Base-by-base conservation (phyloP, 2,329 filamentous ascomycete genomes). In the Nemania serpens region DNA sequence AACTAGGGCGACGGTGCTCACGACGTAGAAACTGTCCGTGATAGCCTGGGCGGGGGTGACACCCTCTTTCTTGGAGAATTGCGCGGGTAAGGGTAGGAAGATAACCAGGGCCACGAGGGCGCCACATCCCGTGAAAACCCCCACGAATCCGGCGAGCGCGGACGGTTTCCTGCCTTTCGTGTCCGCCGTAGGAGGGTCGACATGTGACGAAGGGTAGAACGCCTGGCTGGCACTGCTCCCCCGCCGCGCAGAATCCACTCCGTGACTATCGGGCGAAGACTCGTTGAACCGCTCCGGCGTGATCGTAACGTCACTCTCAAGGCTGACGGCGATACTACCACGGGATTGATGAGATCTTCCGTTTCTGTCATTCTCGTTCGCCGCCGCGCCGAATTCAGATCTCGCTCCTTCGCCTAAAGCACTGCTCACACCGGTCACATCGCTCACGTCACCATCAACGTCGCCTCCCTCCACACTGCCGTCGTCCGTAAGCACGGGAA, bases 61-160 rank as follows among this genome's bases (percentile, higher is more conserved):
- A n/a, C 89, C 91, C 42, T 87, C 81, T 29, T 88, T 81, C 70
- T 89, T 85, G 25, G 82, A 82, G 71, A 98, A 96, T 36, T 84
- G 84, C 2, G 92, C 89, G 0, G 95, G 95, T 17, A 99, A 83
- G 5, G 94, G 95, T 13, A 99, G 82, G 72, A 99, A 98, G 36
- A 95, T 71, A 0, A 81, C 76, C 33, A 99, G 80, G 11, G 95
- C 93, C 4, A 99, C 82, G 5, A 99, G 82, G 13, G 95, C 95
- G 62, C 95, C 95, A 69, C 91, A 91, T 22, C 95, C 95, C 7
- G 95, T 97, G 73, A 96, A 96, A 60, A 97, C 81, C 4, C 95
- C 95, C 5, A 99, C 95, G 52, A 93, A 87, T 0, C 95, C 95
- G 15, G 95, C 94, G 25, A 99, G 83, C 17, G 81, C 79, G 1